Base-by-base conservation (phyloP, 176 grass and related monocot species). In the Raddia guianensis region DNA sequence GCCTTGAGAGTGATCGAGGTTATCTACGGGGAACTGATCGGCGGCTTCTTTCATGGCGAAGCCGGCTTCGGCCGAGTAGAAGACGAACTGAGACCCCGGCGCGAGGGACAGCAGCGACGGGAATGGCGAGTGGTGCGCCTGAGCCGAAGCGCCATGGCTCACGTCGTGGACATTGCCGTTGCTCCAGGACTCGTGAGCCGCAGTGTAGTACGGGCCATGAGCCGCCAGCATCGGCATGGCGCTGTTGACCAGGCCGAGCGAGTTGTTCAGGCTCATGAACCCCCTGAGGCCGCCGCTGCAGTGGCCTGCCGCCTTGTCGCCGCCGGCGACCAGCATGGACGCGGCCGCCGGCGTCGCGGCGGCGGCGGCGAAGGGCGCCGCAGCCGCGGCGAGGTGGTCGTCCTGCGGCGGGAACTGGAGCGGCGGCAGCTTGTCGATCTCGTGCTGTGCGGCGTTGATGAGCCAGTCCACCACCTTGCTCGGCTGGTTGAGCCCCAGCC, bases 391-490 rank as follows among this genome's bases (percentile, higher is more conserved):
- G 15, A 86, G 78, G 68, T 86, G 86, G 7, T 54, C 47, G 68
- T 86, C 81, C 60, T 88, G 81, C 47, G 88, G 73, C 12, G 89
- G 88, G 83, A 93, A 92, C 3, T 95, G 90, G 3, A 98, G 89
- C 3, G 92, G 96, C 12, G 92, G 96, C 2, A 98, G 93, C 79
- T 95, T 98, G 86, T 98, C 90, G 84, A 98, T 95, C 91, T 98
- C 96, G 45, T 86, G 84, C 87, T 91, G 92, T 21, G 96, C 92
- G 9, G 88, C 90, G 72, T 89, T 87, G 16, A 98, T 50, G 8
- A 98, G 89, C 95, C 95, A 98, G 83, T 98, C 95, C 21, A 98
- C 95, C n/a, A 87, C 95, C 64, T 98, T 98, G 88, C 95, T 98
- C 7, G 95, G 95, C 86, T 98, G 95, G 87, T 84, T 95, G 4